Evolutionary conservation across 345 rosid genomes (phyloP).

Genomic region (Raphanus sativus): DNA sequence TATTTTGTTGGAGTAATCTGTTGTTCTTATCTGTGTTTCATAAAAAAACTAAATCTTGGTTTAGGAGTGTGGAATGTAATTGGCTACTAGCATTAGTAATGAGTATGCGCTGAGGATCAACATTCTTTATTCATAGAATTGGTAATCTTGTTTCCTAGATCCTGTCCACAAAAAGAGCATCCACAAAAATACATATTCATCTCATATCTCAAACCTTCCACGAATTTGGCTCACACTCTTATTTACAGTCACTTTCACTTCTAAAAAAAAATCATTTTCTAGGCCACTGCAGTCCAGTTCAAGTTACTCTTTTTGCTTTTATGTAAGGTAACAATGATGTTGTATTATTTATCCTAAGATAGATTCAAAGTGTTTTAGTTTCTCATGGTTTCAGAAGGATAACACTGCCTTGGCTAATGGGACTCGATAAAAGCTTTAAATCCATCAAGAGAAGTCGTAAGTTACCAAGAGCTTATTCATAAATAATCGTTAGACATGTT

Average conservation of each 20-base stretch:
- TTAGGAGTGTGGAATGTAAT: neutral
- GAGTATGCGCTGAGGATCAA: neutral
- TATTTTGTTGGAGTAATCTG: too few species aligned
- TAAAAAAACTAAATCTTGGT: neutral
- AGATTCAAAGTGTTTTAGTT: neutral
- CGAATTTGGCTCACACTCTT: too few species aligned
- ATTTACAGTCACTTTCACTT: too few species aligned
- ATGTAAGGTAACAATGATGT: neutral
- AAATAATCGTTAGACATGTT: neutral
- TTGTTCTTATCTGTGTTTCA: too few species aligned
- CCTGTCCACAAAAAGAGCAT: neutral
- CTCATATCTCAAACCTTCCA: neutral
- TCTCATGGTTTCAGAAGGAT: neutral
- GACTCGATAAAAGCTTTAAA: neutral
- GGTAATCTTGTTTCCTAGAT: neutral
- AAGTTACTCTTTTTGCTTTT: too few species aligned
- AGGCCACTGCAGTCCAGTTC: neutral
- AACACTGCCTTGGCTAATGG: neutral
- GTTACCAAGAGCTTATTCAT: neutral
- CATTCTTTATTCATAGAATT: neutral
- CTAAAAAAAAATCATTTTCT: neutral
- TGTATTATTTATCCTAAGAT: neutral
- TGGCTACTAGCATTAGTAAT: neutral
- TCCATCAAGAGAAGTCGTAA: neutral
- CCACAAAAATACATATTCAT: neutral